Evolutionary conservation across 1,139 yeast species (phyloP).

Genomic region (Hyphopichia fennica): DNA sequence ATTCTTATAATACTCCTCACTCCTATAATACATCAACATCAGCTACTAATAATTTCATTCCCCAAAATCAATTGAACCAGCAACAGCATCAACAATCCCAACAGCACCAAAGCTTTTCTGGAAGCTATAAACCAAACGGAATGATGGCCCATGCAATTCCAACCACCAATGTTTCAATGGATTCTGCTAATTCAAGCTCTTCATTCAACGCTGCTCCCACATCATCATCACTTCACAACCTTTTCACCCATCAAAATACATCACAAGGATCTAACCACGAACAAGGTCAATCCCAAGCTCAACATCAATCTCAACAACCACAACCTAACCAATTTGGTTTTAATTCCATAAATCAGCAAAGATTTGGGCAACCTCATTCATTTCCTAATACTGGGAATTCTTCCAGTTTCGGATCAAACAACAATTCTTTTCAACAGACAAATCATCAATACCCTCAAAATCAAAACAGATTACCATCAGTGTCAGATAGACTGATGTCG

Average conservation of each 20-base stretch:
- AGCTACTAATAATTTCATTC: conserved; percentile 12
- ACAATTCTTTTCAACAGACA: not conserved
- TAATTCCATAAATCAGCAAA: conserved; percentile 4
- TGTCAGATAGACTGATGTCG: conserved; percentile 1
- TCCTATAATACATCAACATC: conserved; percentile 15
- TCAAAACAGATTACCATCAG: not conserved
- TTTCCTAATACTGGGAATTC: conserved; percentile 6
- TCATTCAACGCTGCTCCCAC: conserved; percentile 5
- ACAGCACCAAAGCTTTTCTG: conserved; percentile 6
- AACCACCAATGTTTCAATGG: conserved; percentile 46
- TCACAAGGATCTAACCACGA: not conserved
- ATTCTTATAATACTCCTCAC: conserved; percentile 35
- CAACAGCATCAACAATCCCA: conserved; percentile 10
- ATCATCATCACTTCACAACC: conserved; percentile 4
- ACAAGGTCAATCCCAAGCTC: not conserved
- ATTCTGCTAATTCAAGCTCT: conserved; percentile 34
- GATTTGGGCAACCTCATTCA: conserved; percentile 5
- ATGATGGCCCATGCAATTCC: conserved; percentile 40
- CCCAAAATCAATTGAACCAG: conserved; percentile 6
- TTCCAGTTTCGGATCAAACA: not conserved
- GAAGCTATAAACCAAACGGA: conserved; percentile 18
- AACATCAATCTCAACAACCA: not conserved
- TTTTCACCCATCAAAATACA: not conserved
- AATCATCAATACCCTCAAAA: not conserved
- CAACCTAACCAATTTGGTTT: conserved; percentile 1